A percentile compares a stretch with the other conserved stretches of the same genome.
Evolutionary conservation across 768 basidiomycete species (phyloP).

Genomic region (Rickenella mellea): DNA sequence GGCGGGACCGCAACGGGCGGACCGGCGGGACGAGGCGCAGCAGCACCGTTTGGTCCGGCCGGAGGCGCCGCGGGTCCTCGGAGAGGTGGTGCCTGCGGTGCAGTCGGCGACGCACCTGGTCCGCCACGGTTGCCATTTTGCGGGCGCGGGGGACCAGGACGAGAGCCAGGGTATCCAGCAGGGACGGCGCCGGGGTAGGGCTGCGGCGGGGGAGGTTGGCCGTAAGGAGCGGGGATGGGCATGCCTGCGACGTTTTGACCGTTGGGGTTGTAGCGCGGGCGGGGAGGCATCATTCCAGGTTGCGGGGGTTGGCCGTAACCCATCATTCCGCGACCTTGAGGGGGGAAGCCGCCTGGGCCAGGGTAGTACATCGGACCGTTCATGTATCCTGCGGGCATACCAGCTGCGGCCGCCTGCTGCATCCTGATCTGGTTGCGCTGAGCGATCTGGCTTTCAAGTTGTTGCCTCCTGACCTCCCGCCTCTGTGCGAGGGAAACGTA

Average conservation of each 20-base stretch:
- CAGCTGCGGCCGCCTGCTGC: slow-evolving; percentile 90
- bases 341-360: slow-evolving; percentile 68
- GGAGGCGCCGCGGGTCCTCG: slow-evolving; percentile 42
- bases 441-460: slow-evolving; percentile 96
- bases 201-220: slow-evolving; percentile 56
- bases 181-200: slow-evolving; percentile 46
- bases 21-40: slow-evolving; percentile 40
- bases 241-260: slow-evolving; percentile 68
- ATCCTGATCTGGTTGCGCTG: slow-evolving; percentile 96
- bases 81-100: slow-evolving; percentile 42
- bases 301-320: slow-evolving; percentile 61
- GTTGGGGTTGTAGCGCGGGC: slow-evolving; percentile 69
- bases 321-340: slow-evolving; percentile 71
- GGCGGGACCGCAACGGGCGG: slow-evolving; percentile 34
- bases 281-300: slow-evolving; percentile 81
- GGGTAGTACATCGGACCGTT: slow-evolving; percentile 83
- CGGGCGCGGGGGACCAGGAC: slow-evolving; percentile 52
- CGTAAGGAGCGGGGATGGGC: slow-evolving; percentile 66
- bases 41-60: slow-evolving; percentile 25
- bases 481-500: slow-evolving; percentile 99
- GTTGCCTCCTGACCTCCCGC: slow-evolving; percentile 94
- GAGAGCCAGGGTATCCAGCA: slow-evolving; percentile 49
- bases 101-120: slow-evolving; percentile 50
- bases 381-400: slow-evolving; percentile 76
- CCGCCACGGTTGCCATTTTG: slow-evolving; percentile 40